Base-by-base conservation (phyloP, 306 rosid species). In the Glycyrrhiza uralensis region DNA sequence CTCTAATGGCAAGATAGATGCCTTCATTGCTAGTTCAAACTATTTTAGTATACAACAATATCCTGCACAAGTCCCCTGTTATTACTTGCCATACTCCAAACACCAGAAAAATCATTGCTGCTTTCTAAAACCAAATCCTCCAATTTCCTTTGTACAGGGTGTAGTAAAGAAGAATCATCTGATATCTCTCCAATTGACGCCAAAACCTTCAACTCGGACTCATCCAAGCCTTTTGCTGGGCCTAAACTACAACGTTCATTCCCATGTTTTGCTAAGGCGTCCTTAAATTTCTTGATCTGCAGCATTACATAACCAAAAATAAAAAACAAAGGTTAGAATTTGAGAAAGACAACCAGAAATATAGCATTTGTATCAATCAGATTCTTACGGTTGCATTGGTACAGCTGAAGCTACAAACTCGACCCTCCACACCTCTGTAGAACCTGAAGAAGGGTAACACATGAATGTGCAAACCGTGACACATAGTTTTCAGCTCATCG, bases 391-490 rank as follows among this genome's bases (percentile, higher is more conserved):
- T 90, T 8, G 98, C 85, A 76, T 69, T 88, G 20, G 97, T 93
- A 35, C 98, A 93, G 83, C 98, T 93, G 72, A 93, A 93, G 77
- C 96, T 84, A 55, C 86, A 85, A 5, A 90, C 82, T 10, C 90
- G 85, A 29, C 98, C 98, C 47, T 88, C 90, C 14, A 90, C 80
- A 9, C 96, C 97, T 74, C 90, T 88, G 11, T 85, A 93, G 87
- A 93, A 81, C 38, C 93, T 88, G 73, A 93, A 93, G 85, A 92
- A 92, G 5, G 98, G 96, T 23, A 92, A 80, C 23, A 93, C 98
- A 59, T 87, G 96, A 79, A 93, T 65, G 68, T 84, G 81, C 71
- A 93, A 83, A 69, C 77, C 71, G 10, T 87, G 76, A 6, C 96
- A 93, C 96, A 88, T 77, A 38, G 87, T 69, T 68, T 87, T 93